phyloP scores from a whole-genome alignment of 129 eudicot species.

The Tagetes erecta region DNA sequence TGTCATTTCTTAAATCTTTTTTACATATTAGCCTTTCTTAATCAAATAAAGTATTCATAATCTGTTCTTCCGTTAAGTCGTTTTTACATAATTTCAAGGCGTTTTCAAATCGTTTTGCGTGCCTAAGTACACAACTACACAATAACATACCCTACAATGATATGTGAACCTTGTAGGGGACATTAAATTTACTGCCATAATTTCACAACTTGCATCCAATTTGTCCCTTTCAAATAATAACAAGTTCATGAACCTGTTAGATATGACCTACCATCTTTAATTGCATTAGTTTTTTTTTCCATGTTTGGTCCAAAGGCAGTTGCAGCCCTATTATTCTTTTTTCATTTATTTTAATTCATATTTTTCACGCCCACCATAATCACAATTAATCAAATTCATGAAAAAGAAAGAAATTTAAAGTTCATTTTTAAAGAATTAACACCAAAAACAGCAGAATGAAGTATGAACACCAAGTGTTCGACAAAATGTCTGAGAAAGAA shows the following conservation, averaged over 20 bases:
- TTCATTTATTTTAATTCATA: too few species aligned
- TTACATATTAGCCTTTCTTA: too few species aligned
- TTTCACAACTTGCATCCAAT: slow-evolving; percentile 8
- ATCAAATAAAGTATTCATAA: too few species aligned
- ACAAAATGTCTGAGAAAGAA: slow-evolving; percentile 9
- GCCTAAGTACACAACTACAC: too few species aligned
- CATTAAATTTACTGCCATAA: neutral
- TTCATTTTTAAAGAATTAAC: neutral
- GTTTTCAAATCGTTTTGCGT: too few species aligned
- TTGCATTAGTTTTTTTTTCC: neutral
- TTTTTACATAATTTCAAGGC: too few species aligned
- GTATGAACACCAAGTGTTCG: slow-evolving; percentile 31
- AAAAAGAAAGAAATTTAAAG: neutral
- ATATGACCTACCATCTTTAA: slow-evolving; percentile 8
- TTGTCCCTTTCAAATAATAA: slow-evolving; percentile 18
- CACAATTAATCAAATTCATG: neutral
- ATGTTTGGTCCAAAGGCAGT: neutral
- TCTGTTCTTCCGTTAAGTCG: too few species aligned
- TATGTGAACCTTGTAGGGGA: slow-evolving; percentile 1
- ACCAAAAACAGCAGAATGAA: neutral
- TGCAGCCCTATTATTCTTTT: neutral
- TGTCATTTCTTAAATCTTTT: too few species aligned
- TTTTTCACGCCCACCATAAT: neutral
- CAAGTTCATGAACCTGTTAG: slow-evolving; percentile 10
- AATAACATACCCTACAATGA: neutral